phyloP scores from a whole-genome alignment of 352 stramenopile genomes.

The Thraustochytrium striatum region DNA sequence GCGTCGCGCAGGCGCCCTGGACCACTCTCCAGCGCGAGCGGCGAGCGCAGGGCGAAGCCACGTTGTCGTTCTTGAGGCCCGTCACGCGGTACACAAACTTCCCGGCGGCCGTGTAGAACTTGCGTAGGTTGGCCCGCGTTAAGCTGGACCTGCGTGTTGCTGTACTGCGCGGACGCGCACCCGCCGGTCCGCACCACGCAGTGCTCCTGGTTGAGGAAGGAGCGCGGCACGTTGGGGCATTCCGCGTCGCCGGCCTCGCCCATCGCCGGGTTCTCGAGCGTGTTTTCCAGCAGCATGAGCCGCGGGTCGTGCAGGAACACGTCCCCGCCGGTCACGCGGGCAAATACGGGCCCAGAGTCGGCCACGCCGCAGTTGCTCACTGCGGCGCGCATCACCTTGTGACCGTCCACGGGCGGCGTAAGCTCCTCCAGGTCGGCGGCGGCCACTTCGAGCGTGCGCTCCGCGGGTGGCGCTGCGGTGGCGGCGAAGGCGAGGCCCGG shows the following conservation, averaged over 20 bases:
- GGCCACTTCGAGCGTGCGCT: neutral
- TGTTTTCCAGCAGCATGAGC: neutral
- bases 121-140: neutral
- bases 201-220: slow-evolving; percentile 46
- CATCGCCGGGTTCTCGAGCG: neutral
- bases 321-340: neutral
- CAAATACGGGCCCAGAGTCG: no score
- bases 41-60: neutral
- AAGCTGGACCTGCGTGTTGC: neutral
- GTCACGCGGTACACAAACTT: slow-evolving; percentile 47
- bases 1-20: neutral
- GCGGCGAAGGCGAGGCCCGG: neutral
- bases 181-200: slow-evolving; percentile 35
- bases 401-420: neutral
- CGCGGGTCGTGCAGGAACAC: neutral
- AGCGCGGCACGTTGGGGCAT: slow-evolving; percentile 40
- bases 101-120: slow-evolving; percentile 25
- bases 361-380: neutral
- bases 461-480: neutral
- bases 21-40: slow-evolving; percentile 27
- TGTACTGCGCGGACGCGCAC: slow-evolving; percentile 23
- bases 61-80: slow-evolving; percentile 19
- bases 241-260: neutral
- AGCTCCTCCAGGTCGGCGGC: neutral
- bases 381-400: neutral